These are phyloP conservation scores for Tolypocladium ovalisporum DNA, from an alignment of 2,329 filamentous ascomycete species.

Conservation along the genomic window DNA sequence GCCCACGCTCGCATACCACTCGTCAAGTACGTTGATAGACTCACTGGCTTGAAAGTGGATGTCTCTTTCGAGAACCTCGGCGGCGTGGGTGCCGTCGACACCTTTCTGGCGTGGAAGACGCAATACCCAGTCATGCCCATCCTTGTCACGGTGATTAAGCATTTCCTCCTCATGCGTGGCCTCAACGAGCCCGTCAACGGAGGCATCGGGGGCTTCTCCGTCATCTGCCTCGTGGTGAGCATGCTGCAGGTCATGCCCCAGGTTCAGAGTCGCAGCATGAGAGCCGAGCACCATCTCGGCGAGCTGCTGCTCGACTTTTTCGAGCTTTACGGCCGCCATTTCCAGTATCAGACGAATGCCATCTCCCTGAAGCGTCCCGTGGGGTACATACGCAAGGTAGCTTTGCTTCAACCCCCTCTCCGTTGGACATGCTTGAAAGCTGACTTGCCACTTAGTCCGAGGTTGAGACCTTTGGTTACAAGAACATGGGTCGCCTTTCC, in stretches of 20 bases:
- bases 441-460: constrained; percentile 21
- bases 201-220: constrained; percentile 85
- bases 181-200: constrained; percentile 87
- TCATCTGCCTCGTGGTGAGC: constrained; percentile 87
- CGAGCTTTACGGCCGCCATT: constrained; percentile 75
- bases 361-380: constrained; percentile 64
- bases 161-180: constrained; percentile 79
- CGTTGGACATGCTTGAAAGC: background rate
- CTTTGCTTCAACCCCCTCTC: background rate
- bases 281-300: constrained; percentile 59
- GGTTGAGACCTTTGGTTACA: constrained; percentile 38
- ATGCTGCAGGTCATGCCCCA: constrained; percentile 73
- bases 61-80: constrained; percentile 89
- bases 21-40: constrained; percentile 75
- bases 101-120: constrained; percentile 69
- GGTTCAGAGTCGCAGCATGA: constrained; percentile 48
- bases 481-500: constrained; percentile 57
- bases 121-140: constrained; percentile 77
- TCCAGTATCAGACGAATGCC: constrained; percentile 58
- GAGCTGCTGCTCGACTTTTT: constrained; percentile 80
- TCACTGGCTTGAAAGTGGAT: constrained; percentile 76
- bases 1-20: constrained; percentile 73
- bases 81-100: constrained; percentile 69
- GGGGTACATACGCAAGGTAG: constrained; percentile 68
- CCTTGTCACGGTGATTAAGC: constrained; percentile 81